Base-by-base conservation (phyloP, 257 asterid genomes). In the Lithospermum erythrorhizon region DNA sequence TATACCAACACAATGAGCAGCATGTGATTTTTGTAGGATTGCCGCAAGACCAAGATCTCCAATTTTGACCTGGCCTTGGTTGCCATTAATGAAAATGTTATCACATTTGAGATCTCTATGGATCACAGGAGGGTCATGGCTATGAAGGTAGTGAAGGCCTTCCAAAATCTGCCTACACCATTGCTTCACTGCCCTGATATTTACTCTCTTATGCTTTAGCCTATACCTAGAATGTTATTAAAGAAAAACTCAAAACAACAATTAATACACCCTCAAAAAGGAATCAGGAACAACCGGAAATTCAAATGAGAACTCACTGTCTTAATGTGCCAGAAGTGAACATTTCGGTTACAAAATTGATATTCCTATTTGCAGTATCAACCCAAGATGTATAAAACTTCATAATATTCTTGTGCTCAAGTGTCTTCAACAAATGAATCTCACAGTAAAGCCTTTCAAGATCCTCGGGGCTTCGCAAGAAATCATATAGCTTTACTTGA, bases 251-350 rank as follows among this genome's bases (percentile, higher is more conserved):
- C 56, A 6, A 53, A 53, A 53, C 25, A 8, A 16, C 57, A 53
- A 19, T 19, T 20, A 20, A 9, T 22, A 9, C 30, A 22, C 51
- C 5, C 62, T 25, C 58, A 67, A 55, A 58, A 58, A 45, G 55
- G 55, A 10, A 64, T 21, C 15, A 55, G 1, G 23, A 21, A 55
- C 18, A 55, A 55, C 32, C 4, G 32, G 6, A 32, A 57, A 5
- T 59, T 2, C 20, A 35, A 9, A 17, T 17, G 18, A 19, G 10
- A 5, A 81, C 98, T 82, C 79, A 91, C 98, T 91, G 98, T 65
- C 96, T 88, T 64, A 91, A 88, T 62, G 98, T 91, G 21, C 98
- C 98, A 67, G 98, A 91, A 41, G 95, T 91, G 83, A 91, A 91
- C 98, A 88, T 81, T 66, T 91, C 98, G 0, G 98, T 91, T 29